Evolutionary conservation across 352 stramenopile species (phyloP).

Genomic region (Phytophthora sansomeana): DNA sequence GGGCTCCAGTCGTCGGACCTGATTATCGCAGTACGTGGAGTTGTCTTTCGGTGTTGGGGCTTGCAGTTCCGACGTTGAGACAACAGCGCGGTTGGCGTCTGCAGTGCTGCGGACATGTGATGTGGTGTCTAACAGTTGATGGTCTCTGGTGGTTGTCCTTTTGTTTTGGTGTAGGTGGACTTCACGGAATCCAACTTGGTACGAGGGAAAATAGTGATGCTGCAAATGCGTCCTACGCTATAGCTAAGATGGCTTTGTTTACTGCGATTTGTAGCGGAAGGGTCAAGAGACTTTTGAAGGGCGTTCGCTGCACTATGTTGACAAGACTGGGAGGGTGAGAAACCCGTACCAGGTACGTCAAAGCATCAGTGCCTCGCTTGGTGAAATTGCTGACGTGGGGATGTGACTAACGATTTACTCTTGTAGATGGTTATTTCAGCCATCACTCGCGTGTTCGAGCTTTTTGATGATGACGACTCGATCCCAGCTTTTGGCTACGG

Average conservation of each 20-base stretch:
- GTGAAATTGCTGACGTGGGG: not conserved
- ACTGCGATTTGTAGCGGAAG: slow-evolving; percentile 64
- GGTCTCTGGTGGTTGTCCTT: no score
- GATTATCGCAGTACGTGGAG: slow-evolving; percentile 51
- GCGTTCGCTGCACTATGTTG: slow-evolving; percentile 73
- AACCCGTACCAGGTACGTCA: slow-evolving; percentile 68
- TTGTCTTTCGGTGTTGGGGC: no score
- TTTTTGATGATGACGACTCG: slow-evolving; percentile 80
- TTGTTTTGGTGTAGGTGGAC: slow-evolving; percentile 36
- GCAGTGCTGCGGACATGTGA: no score
- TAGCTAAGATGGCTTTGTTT: slow-evolving; percentile 9
- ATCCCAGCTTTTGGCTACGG: slow-evolving; percentile 82
- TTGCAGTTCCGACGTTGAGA: no score
- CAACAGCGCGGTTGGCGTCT: no score
- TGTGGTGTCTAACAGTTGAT: no score
- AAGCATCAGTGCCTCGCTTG: slow-evolving; percentile 1
- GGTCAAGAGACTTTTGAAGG: slow-evolving; percentile 73
- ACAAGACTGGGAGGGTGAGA: slow-evolving; percentile 50
- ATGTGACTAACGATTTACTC: not conserved
- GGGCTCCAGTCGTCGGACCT: slow-evolving; percentile 76
- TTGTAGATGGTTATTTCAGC: slow-evolving; percentile 75
- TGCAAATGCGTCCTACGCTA: no score
- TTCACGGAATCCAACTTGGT: slow-evolving; percentile 82
- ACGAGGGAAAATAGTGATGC: not conserved
- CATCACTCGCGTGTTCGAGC: slow-evolving; percentile 75